Base-by-base conservation (phyloP, 2,329 filamentous ascomycete species). In the Colletotrichum eleusines region DNA sequence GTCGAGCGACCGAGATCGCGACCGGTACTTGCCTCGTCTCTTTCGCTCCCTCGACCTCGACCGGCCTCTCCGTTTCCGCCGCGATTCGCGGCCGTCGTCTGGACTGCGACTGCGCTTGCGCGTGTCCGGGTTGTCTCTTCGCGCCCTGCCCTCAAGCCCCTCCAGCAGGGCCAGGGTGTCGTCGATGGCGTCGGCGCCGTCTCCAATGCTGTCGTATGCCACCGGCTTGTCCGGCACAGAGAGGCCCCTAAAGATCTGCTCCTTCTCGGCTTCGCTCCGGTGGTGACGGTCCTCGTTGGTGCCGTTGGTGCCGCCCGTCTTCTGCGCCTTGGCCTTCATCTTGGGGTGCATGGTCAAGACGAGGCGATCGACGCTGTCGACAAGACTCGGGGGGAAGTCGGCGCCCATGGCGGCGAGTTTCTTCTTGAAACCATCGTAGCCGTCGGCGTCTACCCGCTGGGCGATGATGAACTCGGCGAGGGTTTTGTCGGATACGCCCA, bases 401-500 rank as follows among this genome's bases (percentile, higher is more conserved):
- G 92, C 93, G 66, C 92, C 93, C 81, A 97, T 90, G 38, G 86
- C 89, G 74, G 91, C 89, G 74, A 98, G 86, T 78, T 90, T 90
- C 74, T 85, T 84, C 83, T 92, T 92, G 84, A 98, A 99, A 35
- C 92, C 90, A 63, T 87, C 81, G 67, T 93, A 85, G 35, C 87
- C 88, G 62, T 85, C 87, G 83, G 90, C 92, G 87, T 95, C 89
- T 79, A 92, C 82, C 76, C 97, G 94, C 79, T 97, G 92, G 72
- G 93, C 93, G 78, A 99, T 97, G 77, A 99, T 90, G 79, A 97
- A 99, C 81, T 99, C 96, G 75, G 96, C 95, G 33, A 99, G 90
- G 6, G 94, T 97, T 82, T 97, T 98, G 83, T 99, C 95, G 79
- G 89, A 92, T 76, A 98, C 90, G 66, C 95, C 94, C 71, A 98